Conservation (phyloP, 202 grass and related monocot genomes). For the Brachypodium distachyon region DNA sequence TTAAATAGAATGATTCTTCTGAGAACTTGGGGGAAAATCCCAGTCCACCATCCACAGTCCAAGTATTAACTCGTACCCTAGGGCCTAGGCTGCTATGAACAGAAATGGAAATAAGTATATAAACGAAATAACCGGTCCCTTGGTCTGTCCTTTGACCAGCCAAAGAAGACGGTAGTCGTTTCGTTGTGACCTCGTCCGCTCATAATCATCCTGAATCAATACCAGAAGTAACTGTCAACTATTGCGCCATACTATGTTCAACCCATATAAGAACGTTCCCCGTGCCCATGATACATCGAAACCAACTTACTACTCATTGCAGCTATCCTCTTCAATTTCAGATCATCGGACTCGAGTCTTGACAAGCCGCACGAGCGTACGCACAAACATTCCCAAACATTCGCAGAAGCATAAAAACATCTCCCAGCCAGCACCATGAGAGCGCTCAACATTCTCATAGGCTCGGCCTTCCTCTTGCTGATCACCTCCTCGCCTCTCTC, state of each 20-base stretch:
- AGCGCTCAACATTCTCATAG: background rate
- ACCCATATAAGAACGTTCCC: background rate
- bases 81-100: background rate
- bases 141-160: background rate
- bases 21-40: background rate
- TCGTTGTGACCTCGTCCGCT: background rate
- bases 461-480: background rate
- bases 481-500: background rate
- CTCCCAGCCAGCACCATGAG: background rate
- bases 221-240: background rate
- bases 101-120: too few species aligned
- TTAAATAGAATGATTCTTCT: background rate
- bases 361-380: background rate
- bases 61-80: background rate
- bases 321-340: background rate
- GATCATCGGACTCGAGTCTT: too few species aligned
- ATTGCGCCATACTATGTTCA: background rate
- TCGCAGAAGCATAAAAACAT: background rate
- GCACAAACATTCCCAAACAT: background rate
- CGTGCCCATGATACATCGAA: background rate
- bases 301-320: background rate
- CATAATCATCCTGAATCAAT: background rate
- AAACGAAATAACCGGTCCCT: too few species aligned
- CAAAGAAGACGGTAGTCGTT: background rate
- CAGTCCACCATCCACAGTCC: background rate